Evolutionary conservation across 345 rosid species (phyloP).

Genomic region (Schrenkiella parvula): DNA sequence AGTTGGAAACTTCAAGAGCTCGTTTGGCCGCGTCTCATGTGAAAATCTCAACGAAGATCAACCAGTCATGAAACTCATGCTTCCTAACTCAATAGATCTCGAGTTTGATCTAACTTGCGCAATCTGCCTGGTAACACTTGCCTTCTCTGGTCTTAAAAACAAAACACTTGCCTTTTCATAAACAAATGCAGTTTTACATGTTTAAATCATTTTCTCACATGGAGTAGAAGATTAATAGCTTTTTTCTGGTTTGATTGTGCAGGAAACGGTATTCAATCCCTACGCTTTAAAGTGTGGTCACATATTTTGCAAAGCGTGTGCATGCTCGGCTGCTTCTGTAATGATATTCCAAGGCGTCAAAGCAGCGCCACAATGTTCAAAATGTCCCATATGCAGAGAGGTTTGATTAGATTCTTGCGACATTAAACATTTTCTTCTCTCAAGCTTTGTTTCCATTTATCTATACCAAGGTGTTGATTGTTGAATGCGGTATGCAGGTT

Average conservation of each 20-base stretch:
- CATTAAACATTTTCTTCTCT: background rate
- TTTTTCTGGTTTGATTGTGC: slow-evolving; percentile 5
- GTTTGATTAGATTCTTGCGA: slow-evolving; percentile 37
- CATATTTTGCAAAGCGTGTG: slow-evolving; percentile 85
- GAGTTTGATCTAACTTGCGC: slow-evolving; percentile 82
- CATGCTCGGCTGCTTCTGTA: slow-evolving; percentile 86
- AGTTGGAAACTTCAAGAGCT: slow-evolving; percentile 39
- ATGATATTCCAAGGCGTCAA: slow-evolving; percentile 68
- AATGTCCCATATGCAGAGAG: slow-evolving; percentile 96
- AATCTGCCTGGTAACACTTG: slow-evolving; percentile 61
- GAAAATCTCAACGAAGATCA: slow-evolving; percentile 42
- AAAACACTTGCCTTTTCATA: background rate
- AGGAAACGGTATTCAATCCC: slow-evolving; percentile 86
- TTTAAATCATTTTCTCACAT: background rate
- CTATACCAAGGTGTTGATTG: background rate
- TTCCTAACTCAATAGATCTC: slow-evolving; percentile 58
- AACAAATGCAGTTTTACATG: background rate
- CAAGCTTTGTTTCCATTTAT: background rate
- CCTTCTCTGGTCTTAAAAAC: no score
- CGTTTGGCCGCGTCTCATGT: slow-evolving; percentile 55
- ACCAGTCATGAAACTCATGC: slow-evolving; percentile 56
- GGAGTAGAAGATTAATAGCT: background rate
- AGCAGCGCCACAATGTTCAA: slow-evolving; percentile 52
- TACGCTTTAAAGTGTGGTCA: slow-evolving; percentile 88
- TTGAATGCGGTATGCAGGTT: slow-evolving; percentile 38